Percentiles rank a stretch among this genome's conserved stretches.
These are phyloP conservation scores for Penicillium hesseltinei DNA, from an alignment of 2,329 filamentous ascomycete species.

Conservation along the genomic window DNA sequence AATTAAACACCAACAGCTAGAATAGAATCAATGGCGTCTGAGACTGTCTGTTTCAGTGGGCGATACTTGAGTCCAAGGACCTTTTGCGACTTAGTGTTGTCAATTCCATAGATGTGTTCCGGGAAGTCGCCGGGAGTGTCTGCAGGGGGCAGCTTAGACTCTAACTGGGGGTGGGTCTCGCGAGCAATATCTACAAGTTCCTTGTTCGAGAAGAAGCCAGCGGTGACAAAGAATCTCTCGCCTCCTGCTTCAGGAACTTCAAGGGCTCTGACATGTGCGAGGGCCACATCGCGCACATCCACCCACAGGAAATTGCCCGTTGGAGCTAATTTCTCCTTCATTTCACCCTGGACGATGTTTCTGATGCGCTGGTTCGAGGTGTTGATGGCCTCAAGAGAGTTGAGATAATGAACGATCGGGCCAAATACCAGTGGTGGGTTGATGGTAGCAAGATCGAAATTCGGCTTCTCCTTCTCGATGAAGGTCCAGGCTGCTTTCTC, in stretches of 20 bases:
- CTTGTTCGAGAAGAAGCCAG: constrained; percentile 44
- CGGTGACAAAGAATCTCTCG: constrained; percentile 47
- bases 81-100: constrained; percentile 43
- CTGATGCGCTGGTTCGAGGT: constrained; percentile 69
- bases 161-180: constrained; percentile 44
- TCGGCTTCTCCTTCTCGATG: constrained; percentile 54
- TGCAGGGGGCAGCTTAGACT: constrained; percentile 41
- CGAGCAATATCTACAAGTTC: constrained; percentile 43
- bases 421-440: constrained; percentile 64
- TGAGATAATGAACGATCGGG: constrained; percentile 63
- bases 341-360: constrained; percentile 62
- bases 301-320: constrained; percentile 62
- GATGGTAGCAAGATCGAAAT: constrained; percentile 61
- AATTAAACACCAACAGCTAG: constrained; percentile 32
- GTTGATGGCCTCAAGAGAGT: constrained; percentile 64
- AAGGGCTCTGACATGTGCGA: constrained; percentile 49
- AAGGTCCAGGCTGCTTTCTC: constrained; percentile 68
- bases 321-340: constrained; percentile 56
- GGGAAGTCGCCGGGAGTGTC: constrained; percentile 33
- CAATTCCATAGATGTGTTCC: constrained; percentile 31
- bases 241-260: constrained; percentile 47
- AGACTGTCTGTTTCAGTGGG: constrained; percentile 38
- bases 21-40: constrained; percentile 40
- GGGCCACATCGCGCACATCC: constrained; percentile 49
- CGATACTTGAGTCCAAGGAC: constrained; percentile 44